These are phyloP conservation scores for Citrus trifoliata DNA, from an alignment of 345 rosid genomes.

Conservation along the genomic window DNA sequence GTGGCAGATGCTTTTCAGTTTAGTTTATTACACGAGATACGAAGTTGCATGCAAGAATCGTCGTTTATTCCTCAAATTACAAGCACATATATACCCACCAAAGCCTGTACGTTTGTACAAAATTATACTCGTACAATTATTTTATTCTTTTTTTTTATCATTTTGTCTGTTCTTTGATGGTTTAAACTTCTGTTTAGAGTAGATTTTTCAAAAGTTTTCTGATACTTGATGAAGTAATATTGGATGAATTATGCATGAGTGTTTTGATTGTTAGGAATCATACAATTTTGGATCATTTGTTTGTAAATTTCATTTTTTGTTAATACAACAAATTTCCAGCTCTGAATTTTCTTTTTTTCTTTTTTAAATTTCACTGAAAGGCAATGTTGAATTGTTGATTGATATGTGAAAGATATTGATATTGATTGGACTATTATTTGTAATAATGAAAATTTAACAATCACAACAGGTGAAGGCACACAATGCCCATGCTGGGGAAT, in stretches of 20 bases:
- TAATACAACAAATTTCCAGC: background rate
- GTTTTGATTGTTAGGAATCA: background rate
- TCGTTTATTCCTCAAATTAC: background rate
- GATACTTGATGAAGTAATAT: background rate
- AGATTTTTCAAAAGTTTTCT: too few species aligned
- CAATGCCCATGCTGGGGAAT: conserved; percentile 73
- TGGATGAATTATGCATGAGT: background rate
- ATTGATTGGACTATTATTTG: background rate
- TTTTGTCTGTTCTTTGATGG: background rate
- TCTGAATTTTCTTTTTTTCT: background rate
- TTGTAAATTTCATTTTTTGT: background rate
- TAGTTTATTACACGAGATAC: background rate
- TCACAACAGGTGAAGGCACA: conserved; percentile 14
- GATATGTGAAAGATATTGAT: background rate
- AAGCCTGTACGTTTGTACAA: background rate
- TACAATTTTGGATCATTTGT: background rate
- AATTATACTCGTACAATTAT: background rate
- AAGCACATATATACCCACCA: background rate
- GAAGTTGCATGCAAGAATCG: background rate
- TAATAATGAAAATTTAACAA: background rate
- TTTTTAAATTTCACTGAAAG: background rate
- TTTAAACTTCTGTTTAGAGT: background rate
- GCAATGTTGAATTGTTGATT: background rate
- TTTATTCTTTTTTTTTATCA: background rate
- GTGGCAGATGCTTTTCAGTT: background rate